phyloP scores from a whole-genome alignment of 768 basidiomycete genomes.

The Boletus insuetus region DNA sequence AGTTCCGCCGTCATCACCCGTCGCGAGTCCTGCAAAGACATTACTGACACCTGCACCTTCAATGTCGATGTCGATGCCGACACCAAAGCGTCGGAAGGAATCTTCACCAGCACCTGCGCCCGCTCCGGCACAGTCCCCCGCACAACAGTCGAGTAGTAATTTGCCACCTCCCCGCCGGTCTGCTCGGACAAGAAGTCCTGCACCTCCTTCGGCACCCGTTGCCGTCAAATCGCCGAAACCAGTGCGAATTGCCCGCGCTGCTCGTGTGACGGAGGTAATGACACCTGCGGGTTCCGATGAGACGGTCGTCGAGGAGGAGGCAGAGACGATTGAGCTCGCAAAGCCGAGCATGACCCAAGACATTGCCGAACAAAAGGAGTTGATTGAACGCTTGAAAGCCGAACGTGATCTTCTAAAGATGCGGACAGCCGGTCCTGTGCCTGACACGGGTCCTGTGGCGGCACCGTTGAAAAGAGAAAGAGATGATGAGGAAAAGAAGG shows the following conservation, averaged over 20 bases:
- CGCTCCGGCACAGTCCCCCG: slow-evolving; percentile 10
- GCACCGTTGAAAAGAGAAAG: slow-evolving; percentile 48
- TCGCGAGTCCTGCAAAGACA: slow-evolving; percentile 19
- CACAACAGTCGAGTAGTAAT: slow-evolving; percentile 21
- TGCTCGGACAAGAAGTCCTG: slow-evolving; percentile 42
- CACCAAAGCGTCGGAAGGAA: slow-evolving; percentile 67
- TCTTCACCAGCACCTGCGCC: slow-evolving; percentile 39
- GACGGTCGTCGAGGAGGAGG: slow-evolving; percentile 65
- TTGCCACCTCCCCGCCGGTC: slow-evolving; percentile 45
- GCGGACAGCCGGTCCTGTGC: slow-evolving; percentile 20
- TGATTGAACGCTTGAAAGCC: slow-evolving; percentile 71
- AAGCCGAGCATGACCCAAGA: slow-evolving; percentile 67
- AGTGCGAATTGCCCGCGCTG: slow-evolving; percentile 17
- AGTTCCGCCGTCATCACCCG: slow-evolving; percentile 27
- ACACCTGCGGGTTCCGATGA: slow-evolving; percentile 59
- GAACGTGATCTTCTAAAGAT: slow-evolving; percentile 44
- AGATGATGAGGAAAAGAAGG: slow-evolving; percentile 44
- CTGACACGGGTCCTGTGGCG: slow-evolving; percentile 20
- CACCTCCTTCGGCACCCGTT: slow-evolving; percentile 18
- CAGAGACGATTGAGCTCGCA: slow-evolving; percentile 53
- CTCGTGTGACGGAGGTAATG: slow-evolving; percentile 33
- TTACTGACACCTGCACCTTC: slow-evolving; percentile 33
- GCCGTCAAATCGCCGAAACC: slow-evolving; percentile 38
- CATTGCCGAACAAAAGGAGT: slow-evolving; percentile 71
- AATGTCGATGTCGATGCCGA: slow-evolving; percentile 38